Percentiles rank a stretch among this genome's conserved stretches.
These are phyloP conservation scores for Powellomyces hirtus DNA, from an alignment of 192 early-diverging fungal genomes.

Conservation along the genomic window DNA sequence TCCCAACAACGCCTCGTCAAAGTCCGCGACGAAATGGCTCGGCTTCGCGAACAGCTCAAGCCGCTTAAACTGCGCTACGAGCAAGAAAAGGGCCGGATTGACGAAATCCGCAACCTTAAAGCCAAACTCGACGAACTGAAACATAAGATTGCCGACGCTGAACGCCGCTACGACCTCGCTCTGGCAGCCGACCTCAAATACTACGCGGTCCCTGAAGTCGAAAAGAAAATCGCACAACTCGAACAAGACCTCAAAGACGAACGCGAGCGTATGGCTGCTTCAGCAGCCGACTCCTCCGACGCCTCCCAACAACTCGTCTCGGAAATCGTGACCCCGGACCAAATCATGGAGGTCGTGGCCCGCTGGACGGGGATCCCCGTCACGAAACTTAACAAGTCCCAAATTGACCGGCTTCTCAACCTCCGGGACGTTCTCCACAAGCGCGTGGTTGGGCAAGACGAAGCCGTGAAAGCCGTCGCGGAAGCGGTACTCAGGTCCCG, in stretches of 20 bases:
- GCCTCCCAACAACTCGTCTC: constrained; percentile 60
- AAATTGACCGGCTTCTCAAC: constrained; percentile 80
- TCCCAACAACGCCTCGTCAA: constrained; percentile 75
- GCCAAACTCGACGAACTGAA: constrained; percentile 86
- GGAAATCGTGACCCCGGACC: constrained; percentile 85
- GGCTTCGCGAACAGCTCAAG: constrained; percentile 79
- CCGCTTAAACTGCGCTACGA: constrained; percentile 87
- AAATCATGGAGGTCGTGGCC: constrained; percentile 91
- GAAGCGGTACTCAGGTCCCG: constrained; percentile 88
- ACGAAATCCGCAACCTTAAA: constrained; percentile 82
- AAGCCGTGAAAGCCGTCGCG: constrained; percentile 86
- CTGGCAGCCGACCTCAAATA: constrained; percentile 92
- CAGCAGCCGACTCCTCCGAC: constrained; percentile 31
- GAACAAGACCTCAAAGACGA: constrained; percentile 65
- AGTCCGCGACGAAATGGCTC: constrained; percentile 79
- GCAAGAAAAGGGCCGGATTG: constrained; percentile 79
- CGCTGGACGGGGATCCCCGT: constrained; percentile 98
- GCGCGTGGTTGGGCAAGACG: constrained; percentile 89
- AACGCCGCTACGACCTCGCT: constrained; percentile 76
- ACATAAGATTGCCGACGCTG: constrained; percentile 81
- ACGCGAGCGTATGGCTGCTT: constrained; percentile 55
- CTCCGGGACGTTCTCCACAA: constrained; percentile 75
- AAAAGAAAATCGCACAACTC: constrained; percentile 71
- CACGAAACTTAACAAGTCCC: constrained; percentile 77
- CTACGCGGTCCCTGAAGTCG: constrained; percentile 88